These are phyloP conservation scores for Verbascum thapsus DNA, from an alignment of 257 asterid species.

Conservation along the genomic window DNA sequence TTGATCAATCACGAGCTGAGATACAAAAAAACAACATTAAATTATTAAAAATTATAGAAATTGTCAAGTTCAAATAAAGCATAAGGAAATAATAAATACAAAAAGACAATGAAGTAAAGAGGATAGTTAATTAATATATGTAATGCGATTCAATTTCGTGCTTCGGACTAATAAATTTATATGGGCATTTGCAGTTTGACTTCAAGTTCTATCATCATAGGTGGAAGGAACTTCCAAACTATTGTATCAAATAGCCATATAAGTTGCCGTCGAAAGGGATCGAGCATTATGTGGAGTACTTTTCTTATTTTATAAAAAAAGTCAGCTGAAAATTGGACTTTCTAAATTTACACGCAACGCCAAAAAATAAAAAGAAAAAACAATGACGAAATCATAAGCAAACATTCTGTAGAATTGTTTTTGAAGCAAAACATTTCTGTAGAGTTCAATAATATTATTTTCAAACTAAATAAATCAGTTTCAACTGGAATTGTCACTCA, in stretches of 20 bases:
- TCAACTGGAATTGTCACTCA: background rate
- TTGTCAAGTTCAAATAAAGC: background rate
- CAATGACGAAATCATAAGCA: background rate
- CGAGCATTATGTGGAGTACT: background rate
- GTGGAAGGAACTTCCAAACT: conserved; percentile 6
- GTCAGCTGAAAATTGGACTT: background rate
- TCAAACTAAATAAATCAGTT: background rate
- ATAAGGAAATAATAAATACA: background rate
- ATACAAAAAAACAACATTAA: conserved; percentile 20
- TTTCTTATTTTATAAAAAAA: background rate
- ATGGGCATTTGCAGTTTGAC: conserved; percentile 5
- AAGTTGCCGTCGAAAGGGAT: conserved; percentile 17
- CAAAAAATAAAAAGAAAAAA: background rate
- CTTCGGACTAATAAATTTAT: background rate
- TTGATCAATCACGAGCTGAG: conserved; percentile 67
- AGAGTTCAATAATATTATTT: background rate
- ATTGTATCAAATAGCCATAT: background rate
- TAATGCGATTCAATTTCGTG: background rate
- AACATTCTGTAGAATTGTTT: conserved; percentile 2
- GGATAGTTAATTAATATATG: background rate
- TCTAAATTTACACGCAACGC: too few relatives aligned
- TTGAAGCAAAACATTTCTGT: too few relatives aligned
- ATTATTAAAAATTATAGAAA: background rate
- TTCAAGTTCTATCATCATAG: conserved; percentile 14
- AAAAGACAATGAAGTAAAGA: background rate